A percentile compares a stretch with the other conserved stretches of the same genome.
Conservation (phyloP, 75 land plant species). For the Isoetes taiwanensis region DNA sequence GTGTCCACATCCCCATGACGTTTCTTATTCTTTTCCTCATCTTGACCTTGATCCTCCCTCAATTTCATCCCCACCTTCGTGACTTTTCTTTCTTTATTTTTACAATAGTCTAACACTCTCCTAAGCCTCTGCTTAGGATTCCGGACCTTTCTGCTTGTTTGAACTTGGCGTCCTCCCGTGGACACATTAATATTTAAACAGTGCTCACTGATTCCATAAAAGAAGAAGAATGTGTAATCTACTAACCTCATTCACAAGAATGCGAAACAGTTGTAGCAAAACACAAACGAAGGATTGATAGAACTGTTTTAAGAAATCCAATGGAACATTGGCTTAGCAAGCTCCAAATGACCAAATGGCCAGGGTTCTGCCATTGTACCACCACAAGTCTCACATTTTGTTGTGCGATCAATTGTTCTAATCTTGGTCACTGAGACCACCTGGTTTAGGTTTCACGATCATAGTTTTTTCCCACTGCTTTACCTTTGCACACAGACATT, state of each 20-base stretch:
- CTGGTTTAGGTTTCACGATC: constrained; percentile 85
- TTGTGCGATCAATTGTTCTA: constrained; percentile 82
- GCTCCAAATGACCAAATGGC: constrained; percentile 94
- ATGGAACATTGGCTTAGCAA: constrained; percentile 99
- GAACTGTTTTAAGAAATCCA: constrained; percentile 91
- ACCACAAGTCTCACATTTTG: constrained; percentile 91
- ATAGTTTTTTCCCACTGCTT: constrained; percentile 76
- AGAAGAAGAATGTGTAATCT: not conserved
- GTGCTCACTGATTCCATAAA: no score
- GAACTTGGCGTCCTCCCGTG: constrained; percentile 69
- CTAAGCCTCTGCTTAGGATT: constrained; percentile 70
- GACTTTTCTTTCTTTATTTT: constrained; percentile 68
- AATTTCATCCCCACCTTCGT: constrained; percentile 78
- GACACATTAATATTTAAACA: not conserved
- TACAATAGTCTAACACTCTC: constrained; percentile 81
- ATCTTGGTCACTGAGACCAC: constrained; percentile 83
- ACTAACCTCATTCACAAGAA: constrained; percentile 83
- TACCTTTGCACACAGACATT: constrained; percentile 94
- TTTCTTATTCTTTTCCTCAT: constrained; percentile 58
- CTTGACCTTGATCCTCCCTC: constrained; percentile 44
- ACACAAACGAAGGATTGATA: constrained; percentile 79
- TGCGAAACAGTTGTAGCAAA: constrained; percentile 82
- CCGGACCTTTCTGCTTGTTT: constrained; percentile 68
- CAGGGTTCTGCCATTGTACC: constrained; percentile 97
- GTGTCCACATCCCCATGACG: constrained; percentile 94